phyloP scores from a whole-genome alignment of 768 basidiomycete genomes.

The Psilocybe tampanensis region DNA sequence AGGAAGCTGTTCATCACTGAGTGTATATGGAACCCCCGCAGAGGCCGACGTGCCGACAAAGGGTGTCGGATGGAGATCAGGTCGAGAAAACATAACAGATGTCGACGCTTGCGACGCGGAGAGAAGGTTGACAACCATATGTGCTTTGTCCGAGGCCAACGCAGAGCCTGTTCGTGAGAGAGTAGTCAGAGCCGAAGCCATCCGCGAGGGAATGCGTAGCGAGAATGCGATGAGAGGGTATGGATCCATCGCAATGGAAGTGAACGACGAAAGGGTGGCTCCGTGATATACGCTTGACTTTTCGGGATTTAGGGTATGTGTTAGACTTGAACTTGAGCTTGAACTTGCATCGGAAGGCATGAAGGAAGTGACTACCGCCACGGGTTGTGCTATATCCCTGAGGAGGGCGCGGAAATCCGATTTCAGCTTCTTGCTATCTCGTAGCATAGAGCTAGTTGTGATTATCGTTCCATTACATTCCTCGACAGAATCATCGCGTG shows the following conservation, averaged over 20 bases:
- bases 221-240: conserved; percentile 88
- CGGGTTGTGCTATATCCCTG: conserved; percentile 82
- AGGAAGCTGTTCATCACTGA: conserved; percentile 58
- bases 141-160: conserved; percentile 21
- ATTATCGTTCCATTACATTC: not conserved
- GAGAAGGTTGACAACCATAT: conserved; percentile 83
- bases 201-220: conserved; percentile 85
- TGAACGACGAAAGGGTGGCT: conserved; percentile 92
- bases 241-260: conserved; percentile 89
- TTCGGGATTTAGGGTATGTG: not conserved
- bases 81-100: conserved; percentile 73
- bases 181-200: conserved; percentile 64
- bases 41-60: conserved; percentile 35
- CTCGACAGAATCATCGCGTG: not conserved
- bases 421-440: conserved; percentile 15
- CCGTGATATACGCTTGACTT: conserved; percentile 62
- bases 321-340: not conserved
- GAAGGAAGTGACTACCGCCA: conserved; percentile 80
- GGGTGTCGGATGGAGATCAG: conserved; percentile 66
- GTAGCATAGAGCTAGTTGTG: not conserved
- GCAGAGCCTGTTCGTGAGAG: conserved; percentile 5
- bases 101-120: conserved; percentile 63
- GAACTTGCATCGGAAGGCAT: conserved; percentile 39
- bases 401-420: conserved; percentile 56
- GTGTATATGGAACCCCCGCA: conserved; percentile 32